phyloP scores from a whole-genome alignment of 1,139 yeast species.

The Hansenula anomala region DNA sequence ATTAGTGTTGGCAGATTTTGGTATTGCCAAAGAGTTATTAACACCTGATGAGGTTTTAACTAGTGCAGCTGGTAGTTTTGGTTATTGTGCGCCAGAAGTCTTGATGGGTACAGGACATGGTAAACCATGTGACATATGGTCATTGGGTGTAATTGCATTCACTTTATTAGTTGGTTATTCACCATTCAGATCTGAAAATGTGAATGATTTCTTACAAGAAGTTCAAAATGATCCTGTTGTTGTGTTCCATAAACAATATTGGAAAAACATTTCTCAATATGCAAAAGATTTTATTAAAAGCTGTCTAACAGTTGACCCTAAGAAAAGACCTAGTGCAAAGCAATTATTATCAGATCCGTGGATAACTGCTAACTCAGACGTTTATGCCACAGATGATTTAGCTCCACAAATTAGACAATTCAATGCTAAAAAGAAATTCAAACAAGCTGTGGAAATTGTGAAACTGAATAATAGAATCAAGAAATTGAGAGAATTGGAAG shows the following conservation, averaged over 20 bases:
- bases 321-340: slow-evolving; percentile 59
- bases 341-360: slow-evolving; percentile 66
- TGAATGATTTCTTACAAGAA: slow-evolving; percentile 74
- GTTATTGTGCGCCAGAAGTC: slow-evolving; percentile 94
- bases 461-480: slow-evolving; percentile 69
- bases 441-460: slow-evolving; percentile 81
- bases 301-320: slow-evolving; percentile 64
- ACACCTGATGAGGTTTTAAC: slow-evolving; percentile 58
- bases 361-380: slow-evolving; percentile 48
- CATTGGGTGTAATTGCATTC: slow-evolving; percentile 85
- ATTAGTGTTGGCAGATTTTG: slow-evolving; percentile 86
- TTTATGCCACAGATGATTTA: slow-evolving; percentile 54
- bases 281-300: slow-evolving; percentile 70
- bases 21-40: slow-evolving; percentile 74
- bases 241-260: slow-evolving; percentile 80
- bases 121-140: slow-evolving; percentile 91
- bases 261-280: slow-evolving; percentile 71
- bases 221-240: slow-evolving; percentile 67
- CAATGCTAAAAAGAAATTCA: slow-evolving; percentile 80
- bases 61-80: slow-evolving; percentile 84
- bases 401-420: slow-evolving; percentile 69
- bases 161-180: slow-evolving; percentile 90
- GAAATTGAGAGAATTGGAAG: slow-evolving; percentile 49
- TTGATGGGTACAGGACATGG: slow-evolving; percentile 76
- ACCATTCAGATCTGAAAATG: slow-evolving; percentile 84